These are phyloP conservation scores for Panicum hallii DNA, from an alignment of 202 grass and related monocot species.

Conservation along the genomic window DNA sequence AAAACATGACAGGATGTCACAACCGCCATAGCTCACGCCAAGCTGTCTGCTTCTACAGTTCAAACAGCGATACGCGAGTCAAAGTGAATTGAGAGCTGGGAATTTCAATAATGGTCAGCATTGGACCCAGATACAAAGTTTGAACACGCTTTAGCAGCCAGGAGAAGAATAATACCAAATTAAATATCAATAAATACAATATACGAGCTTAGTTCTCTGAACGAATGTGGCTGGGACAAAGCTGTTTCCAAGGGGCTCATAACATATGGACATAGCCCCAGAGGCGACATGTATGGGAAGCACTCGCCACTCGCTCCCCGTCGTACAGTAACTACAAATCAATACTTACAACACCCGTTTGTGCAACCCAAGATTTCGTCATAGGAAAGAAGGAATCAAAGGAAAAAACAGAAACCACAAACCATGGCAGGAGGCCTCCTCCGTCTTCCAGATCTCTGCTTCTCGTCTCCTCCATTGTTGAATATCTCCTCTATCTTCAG, in stretches of 20 bases:
- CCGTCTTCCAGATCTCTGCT: background rate
- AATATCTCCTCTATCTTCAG: slow-evolving; percentile 35
- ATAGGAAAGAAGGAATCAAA: slow-evolving; percentile 2
- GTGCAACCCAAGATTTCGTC: slow-evolving; percentile 35
- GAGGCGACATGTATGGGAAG: slow-evolving; percentile 38
- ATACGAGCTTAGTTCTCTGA: slow-evolving; percentile 26
- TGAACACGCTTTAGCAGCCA: slow-evolving; percentile 28
- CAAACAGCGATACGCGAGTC: background rate
- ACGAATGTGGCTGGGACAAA: background rate
- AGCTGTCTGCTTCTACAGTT: slow-evolving; percentile 21
- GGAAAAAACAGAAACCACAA: slow-evolving; percentile 36
- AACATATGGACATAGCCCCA: slow-evolving; percentile 60
- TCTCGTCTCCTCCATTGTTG: slow-evolving; percentile 19
- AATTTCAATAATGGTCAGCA: background rate
- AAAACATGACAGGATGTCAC: background rate
- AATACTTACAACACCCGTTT: slow-evolving; percentile 62
- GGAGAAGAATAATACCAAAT: slow-evolving; percentile 16
- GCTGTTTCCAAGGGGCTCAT: slow-evolving; percentile 46
- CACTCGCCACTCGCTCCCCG: slow-evolving; percentile 11
- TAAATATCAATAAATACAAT: slow-evolving; percentile 56
- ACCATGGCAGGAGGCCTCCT: slow-evolving; percentile 31
- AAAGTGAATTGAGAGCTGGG: background rate
- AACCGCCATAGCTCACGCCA: slow-evolving; percentile 34
- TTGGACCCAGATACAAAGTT: background rate
- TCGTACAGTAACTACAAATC: slow-evolving; percentile 52